Conservation (phyloP, 2,329 filamentous ascomycete species). For the Paecilomyces formosus region DNA sequence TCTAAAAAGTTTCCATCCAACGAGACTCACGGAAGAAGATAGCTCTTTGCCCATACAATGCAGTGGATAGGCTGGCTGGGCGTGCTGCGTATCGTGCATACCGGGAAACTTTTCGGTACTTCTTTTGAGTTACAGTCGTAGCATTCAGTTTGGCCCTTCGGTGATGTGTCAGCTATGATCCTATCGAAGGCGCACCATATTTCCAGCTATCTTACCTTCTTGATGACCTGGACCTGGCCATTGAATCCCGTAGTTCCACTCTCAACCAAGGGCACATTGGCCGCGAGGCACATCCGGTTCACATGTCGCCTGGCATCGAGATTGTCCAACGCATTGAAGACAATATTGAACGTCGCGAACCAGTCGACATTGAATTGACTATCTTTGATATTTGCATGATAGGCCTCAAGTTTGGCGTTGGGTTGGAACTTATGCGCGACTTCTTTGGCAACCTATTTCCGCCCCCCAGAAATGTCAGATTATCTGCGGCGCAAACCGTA, state of each 20-base stretch:
- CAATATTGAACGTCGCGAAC: slow-evolving; percentile 74
- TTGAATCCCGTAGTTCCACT: slow-evolving; percentile 98
- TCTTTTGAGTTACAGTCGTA: slow-evolving; percentile 93
- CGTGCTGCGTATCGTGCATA: slow-evolving; percentile 94
- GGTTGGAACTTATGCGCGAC: slow-evolving; percentile 88
- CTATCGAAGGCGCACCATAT: slow-evolving; percentile 3
- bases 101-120: slow-evolving; percentile 84
- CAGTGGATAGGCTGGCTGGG: slow-evolving; percentile 96
- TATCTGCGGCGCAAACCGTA: background rate
- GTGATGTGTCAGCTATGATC: slow-evolving; percentile 1
- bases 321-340: slow-evolving; percentile 97
- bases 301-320: slow-evolving; percentile 89
- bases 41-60: slow-evolving; percentile 98
- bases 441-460: slow-evolving; percentile 73
- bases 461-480: slow-evolving; percentile 10
- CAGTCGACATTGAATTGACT: slow-evolving; percentile 75
- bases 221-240: slow-evolving; percentile 94
- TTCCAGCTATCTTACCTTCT: slow-evolving; percentile 47
- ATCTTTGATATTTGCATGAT: slow-evolving; percentile 95
- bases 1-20: background rate
- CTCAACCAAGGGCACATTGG: slow-evolving; percentile 84
- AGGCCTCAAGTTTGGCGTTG: slow-evolving; percentile 72
- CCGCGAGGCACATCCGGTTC: slow-evolving; percentile 93
- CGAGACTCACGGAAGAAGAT: slow-evolving; percentile 63
- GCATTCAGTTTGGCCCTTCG: slow-evolving; percentile 72